Evolutionary conservation across 306 rosid genomes (phyloP), one percentile per base, ranked within the genome.

Genomic region (Inga laurina): DNA sequence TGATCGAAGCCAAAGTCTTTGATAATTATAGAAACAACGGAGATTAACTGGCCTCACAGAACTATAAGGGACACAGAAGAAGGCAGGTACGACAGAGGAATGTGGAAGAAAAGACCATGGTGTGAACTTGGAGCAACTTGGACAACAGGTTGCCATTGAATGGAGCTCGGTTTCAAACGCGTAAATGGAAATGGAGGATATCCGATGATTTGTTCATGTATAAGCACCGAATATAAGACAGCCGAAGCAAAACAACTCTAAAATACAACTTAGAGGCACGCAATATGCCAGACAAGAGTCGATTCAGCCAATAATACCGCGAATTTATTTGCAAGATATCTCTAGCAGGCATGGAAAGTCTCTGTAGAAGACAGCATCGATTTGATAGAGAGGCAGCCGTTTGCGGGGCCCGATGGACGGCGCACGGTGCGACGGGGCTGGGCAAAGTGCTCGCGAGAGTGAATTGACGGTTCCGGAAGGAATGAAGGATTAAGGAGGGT

Each of bases 51-150:
- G 72, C 45, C 72, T 77, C 14, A 19, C 16, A 77, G 43, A 27
- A 56, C 72, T 59, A 68, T 30, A 79, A 24, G 49, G 43, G 45
- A 43, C 12, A 78, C 56, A 45, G 16, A 72, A 5, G 45, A 48
- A 8, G 19, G 45, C 72, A 52, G 27, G 19, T 43, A 3, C 4
- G 56, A 52, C 4, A 32, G 16, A 39, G 52, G 76, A 54, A 45
- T 32, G 71, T 68, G 77, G 67, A 45, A 45, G 41, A 32, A 32
- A 65, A 32, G 65, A 56, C 37, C 22, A 66, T 52, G 9, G 79
- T 43, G 21, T 80, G 78, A 80, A 83, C n/a, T 80, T 54, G 56
- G 61, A 43, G 75, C 75, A 71, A 71, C 75, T 71, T 43, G 75
- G 52, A 70, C 51, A 39, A 11, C 75, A 70, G 4, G 18, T 21